These are phyloP conservation scores for Closterium sp. DNA, from an alignment of 139 green algal species.

Conservation along the genomic window DNA sequence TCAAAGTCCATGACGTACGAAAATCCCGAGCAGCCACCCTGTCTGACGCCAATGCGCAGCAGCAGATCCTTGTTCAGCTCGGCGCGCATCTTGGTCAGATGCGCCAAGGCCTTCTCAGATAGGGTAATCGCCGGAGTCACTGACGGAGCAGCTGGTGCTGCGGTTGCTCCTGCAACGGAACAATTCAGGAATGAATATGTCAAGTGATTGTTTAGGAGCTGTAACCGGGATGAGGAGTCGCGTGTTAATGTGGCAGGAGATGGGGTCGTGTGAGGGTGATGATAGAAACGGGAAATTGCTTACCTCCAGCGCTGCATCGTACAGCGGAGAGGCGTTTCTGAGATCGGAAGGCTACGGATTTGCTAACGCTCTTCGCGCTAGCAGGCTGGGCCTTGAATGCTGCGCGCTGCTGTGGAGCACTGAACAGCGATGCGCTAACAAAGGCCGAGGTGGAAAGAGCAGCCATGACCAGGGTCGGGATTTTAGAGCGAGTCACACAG, in stretches of 20 bases:
- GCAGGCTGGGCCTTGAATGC: neutral
- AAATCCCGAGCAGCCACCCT: slow-evolving; percentile 75
- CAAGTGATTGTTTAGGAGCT: neutral
- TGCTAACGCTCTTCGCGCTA: neutral
- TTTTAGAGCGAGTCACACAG: too few relatives aligned
- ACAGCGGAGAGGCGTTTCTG: neutral
- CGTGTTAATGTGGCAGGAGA: neutral
- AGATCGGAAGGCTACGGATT: neutral
- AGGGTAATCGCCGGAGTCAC: slow-evolving; percentile 67
- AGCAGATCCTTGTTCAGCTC: slow-evolving; percentile 63
- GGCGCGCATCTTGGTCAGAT: slow-evolving; percentile 73
- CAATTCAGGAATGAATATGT: neutral
- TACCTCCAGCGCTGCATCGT: neutral
- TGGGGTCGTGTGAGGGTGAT: neutral
- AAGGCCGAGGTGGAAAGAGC: neutral
- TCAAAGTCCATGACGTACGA: slow-evolving; percentile 86
- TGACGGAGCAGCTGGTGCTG: neutral
- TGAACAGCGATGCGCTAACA: neutral
- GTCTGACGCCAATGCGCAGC: slow-evolving; percentile 62
- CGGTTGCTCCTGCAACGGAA: neutral
- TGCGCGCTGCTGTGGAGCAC: neutral
- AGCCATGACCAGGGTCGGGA: neutral
- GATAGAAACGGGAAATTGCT: neutral
- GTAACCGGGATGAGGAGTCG: neutral
- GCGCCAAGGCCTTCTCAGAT: slow-evolving; percentile 70